Conservation (phyloP, 768 basidiomycete genomes). For the Pleurotus tuoliensis region DNA sequence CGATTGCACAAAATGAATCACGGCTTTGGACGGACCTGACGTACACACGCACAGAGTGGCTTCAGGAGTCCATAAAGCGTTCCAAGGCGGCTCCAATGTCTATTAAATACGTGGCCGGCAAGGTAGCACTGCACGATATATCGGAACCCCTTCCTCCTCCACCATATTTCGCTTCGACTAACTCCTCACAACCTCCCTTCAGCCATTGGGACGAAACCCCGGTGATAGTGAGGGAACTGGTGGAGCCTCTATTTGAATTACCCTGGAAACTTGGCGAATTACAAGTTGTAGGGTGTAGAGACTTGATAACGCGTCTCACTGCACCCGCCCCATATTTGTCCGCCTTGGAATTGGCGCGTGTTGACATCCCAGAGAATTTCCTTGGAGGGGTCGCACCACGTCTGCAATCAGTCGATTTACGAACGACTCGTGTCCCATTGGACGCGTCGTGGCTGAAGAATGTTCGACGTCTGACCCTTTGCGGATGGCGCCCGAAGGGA, state of each 20-base stretch:
- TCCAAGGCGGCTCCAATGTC: not conserved
- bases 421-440: not conserved
- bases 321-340: not conserved
- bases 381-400: not conserved
- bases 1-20: not conserved
- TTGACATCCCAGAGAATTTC: not conserved
- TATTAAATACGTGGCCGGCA: not conserved
- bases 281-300: not conserved
- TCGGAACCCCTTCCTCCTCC: too few relatives aligned
- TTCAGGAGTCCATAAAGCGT: not conserved
- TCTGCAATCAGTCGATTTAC: not conserved
- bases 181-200: not conserved
- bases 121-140: too few relatives aligned
- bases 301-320: not conserved
- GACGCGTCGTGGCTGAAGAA: not conserved
- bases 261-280: not conserved
- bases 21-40: not conserved
- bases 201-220: not conserved
- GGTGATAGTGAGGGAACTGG: too few relatives aligned
- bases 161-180: not conserved
- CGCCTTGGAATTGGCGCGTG: not conserved
- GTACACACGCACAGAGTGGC: not conserved
- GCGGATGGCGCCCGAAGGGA: too few relatives aligned
- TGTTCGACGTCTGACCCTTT: not conserved
- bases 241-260: not conserved